These are phyloP conservation scores for Fusarium sp. DNA, from an alignment of 2,329 filamentous ascomycete species.

Conservation along the genomic window DNA sequence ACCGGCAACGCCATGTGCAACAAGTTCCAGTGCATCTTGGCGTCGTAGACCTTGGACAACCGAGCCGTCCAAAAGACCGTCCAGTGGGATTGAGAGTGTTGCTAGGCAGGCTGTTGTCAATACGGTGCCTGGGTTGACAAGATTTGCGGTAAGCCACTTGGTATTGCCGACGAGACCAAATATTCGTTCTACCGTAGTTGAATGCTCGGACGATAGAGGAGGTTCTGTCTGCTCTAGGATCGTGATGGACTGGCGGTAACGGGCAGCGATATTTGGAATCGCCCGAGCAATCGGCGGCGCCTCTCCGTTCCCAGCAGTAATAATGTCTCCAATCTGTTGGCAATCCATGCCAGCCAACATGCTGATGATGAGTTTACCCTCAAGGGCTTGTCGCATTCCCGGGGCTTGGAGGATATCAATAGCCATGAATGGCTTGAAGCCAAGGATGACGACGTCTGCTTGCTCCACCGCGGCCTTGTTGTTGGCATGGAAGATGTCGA, in stretches of 20 bases:
- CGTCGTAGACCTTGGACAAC: not conserved
- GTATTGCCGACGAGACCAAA: not conserved
- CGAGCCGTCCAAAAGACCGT: not conserved
- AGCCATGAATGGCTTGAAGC: conserved; percentile 12
- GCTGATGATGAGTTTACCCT: not conserved
- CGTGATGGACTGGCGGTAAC: conserved; percentile 1
- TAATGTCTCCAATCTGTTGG: not conserved
- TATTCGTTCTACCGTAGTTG: not conserved
- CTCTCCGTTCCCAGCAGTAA: not conserved
- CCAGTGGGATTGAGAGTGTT: not conserved
- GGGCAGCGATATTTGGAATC: not conserved
- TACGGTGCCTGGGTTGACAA: not conserved
- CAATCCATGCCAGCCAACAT: not conserved
- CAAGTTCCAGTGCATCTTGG: not conserved
- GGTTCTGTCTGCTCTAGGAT: not conserved
- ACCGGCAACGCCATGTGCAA: not conserved
- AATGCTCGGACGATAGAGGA: not conserved
- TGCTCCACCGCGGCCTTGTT: not conserved
- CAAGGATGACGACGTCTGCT: conserved; percentile 9
- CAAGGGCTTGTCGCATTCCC: not conserved
- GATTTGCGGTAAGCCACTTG: not conserved
- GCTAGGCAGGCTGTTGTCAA: not conserved
- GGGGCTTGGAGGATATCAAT: not conserved
- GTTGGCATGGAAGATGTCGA: not conserved
- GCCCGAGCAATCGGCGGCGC: not conserved